Percentiles rank a stretch among this genome's conserved stretches.
These are phyloP conservation scores for Trametes cingulata DNA, from an alignment of 768 basidiomycete genomes.

Conservation along the genomic window DNA sequence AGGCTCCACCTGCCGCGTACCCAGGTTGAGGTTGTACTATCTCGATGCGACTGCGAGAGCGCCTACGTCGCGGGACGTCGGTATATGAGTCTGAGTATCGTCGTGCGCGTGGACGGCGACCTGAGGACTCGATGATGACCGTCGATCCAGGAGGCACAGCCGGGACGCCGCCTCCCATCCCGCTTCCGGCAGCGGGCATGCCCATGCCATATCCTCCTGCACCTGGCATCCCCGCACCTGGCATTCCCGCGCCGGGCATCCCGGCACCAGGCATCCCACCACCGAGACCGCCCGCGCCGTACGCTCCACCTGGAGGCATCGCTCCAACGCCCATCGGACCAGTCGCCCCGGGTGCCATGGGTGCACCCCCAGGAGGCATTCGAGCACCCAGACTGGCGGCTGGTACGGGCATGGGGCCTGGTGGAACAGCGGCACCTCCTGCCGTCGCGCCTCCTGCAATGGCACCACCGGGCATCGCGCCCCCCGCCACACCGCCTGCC, in stretches of 20 bases:
- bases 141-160: constrained; percentile 23
- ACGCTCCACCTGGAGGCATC: neutral
- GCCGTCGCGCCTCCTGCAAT: neutral
- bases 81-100: constrained; percentile 7
- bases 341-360: neutral
- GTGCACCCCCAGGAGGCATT: neutral
- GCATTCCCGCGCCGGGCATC: neutral
- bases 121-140: constrained; percentile 17
- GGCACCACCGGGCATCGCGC: neutral
- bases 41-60: constrained; percentile 7
- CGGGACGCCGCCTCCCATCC: neutral
- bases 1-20: neutral
- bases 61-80: neutral
- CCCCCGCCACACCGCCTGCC: neutral
- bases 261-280: neutral
- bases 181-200: neutral
- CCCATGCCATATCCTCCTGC: neutral
- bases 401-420: constrained; percentile 2
- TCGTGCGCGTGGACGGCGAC: constrained; percentile 5
- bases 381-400: neutral
- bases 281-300: neutral
- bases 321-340: neutral
- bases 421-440: neutral
- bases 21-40: neutral
- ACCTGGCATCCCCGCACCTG: neutral